Percentiles rank a stretch among this genome's conserved stretches.
Evolutionary conservation across 768 basidiomycete genomes (phyloP).

Genomic region (Psilocybe cubensis): DNA sequence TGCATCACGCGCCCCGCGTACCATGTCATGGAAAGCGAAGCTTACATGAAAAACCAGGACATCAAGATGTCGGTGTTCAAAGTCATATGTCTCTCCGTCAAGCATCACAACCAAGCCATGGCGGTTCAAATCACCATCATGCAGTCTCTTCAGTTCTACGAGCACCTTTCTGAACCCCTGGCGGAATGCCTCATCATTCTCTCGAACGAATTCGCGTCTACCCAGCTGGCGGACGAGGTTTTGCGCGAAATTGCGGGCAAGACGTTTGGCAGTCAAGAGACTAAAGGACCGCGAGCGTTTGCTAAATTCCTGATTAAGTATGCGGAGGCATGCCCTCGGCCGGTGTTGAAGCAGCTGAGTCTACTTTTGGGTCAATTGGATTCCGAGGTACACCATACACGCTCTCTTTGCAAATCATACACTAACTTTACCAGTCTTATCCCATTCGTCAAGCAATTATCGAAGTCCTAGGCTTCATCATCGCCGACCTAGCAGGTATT

Average conservation of each 20-base stretch:
- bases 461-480: constrained; percentile 86
- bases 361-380: constrained; percentile 86
- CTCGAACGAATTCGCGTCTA: constrained; percentile 84
- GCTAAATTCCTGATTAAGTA: constrained; percentile 83
- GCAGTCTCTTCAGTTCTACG: constrained; percentile 90
- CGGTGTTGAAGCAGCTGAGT: constrained; percentile 88
- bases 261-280: constrained; percentile 79
- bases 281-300: constrained; percentile 85
- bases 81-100: constrained; percentile 89
- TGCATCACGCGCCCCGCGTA: constrained; percentile 91
- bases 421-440: constrained; percentile 64
- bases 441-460: constrained; percentile 96
- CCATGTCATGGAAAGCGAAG: constrained; percentile 82
- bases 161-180: constrained; percentile 93
- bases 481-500: constrained; percentile 73
- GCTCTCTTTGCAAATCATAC: not conserved
- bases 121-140: constrained; percentile 90
- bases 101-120: constrained; percentile 83
- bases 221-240: constrained; percentile 90
- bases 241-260: constrained; percentile 85
- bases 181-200: constrained; percentile 86
- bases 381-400: constrained; percentile 67
- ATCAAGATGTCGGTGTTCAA: constrained; percentile 83
- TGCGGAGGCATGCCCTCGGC: constrained; percentile 77
- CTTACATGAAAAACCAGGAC: constrained; percentile 79